Percentiles rank a stretch among this genome's conserved stretches.
phyloP scores from a whole-genome alignment of 352 stramenopile genomes.

The Phytophthora constricta region DNA sequence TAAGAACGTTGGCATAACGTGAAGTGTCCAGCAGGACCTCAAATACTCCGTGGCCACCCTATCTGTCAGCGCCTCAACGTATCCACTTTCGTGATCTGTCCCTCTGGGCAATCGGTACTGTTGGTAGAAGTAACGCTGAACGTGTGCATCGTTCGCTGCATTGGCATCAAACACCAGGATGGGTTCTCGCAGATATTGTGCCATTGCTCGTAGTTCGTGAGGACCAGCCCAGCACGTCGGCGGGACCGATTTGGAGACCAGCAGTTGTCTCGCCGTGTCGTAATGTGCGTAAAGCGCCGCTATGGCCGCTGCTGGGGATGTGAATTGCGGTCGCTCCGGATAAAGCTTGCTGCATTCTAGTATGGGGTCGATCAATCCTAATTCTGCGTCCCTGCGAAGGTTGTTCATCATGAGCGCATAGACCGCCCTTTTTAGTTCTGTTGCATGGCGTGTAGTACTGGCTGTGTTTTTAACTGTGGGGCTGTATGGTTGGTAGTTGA shows the following conservation, averaged over 20 bases:
- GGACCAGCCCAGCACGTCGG: neutral
- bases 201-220: constrained; percentile 9
- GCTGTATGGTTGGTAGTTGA: neutral
- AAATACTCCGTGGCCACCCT: neutral
- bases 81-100: constrained; percentile 3
- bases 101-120: neutral
- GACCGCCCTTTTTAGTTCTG: neutral
- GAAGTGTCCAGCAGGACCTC: neutral
- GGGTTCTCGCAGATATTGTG: constrained; percentile 5
- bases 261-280: neutral
- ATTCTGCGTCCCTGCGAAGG: neutral
- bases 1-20: constrained; percentile 4
- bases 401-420: constrained; percentile 9
- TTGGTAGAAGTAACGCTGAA: constrained; percentile 11
- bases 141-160: neutral
- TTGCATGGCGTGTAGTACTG: neutral
- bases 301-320: neutral
- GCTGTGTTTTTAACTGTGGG: neutral
- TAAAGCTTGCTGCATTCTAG: neutral
- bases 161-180: constrained; percentile 1
- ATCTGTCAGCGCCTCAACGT: neutral
- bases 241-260: neutral
- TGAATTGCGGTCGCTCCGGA: neutral
- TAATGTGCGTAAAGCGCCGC: constrained; percentile 1
- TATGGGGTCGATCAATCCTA: neutral